Evolutionary conservation across 2,329 filamentous ascomycete genomes (phyloP).

Genomic region (Dothideomycetidae sp.): DNA sequence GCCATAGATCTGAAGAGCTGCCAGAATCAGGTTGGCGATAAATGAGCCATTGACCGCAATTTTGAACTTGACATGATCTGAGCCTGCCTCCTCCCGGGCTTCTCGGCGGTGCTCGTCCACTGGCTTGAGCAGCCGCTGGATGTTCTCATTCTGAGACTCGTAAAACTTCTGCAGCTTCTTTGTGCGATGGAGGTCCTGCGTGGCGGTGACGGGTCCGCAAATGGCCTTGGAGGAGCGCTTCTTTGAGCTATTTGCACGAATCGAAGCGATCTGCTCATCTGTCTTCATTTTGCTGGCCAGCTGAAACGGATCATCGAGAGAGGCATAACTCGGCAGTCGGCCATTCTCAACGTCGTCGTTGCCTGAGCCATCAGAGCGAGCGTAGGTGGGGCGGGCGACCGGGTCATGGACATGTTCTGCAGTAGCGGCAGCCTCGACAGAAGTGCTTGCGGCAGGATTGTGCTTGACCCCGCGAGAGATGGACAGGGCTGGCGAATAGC

Average conservation of each 20-base stretch:
- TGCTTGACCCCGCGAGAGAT: conserved; percentile 18
- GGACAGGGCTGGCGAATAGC: conserved; percentile 16
- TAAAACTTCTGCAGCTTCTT: conserved; percentile 68
- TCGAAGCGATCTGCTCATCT: conserved; percentile 55
- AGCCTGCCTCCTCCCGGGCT: conserved; percentile 63
- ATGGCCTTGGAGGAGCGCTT: conserved; percentile 44
- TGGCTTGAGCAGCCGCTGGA: conserved; percentile 77
- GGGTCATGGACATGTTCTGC: conserved; percentile 21
- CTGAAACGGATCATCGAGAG: conserved; percentile 65
- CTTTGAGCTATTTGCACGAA: conserved; percentile 65
- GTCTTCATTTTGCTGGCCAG: conserved; percentile 68
- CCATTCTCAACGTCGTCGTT: conserved; percentile 29
- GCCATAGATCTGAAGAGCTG: conserved; percentile 74
- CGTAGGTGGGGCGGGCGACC: conserved; percentile 23
- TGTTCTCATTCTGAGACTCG: conserved; percentile 80
- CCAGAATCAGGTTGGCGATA: conserved; percentile 64
- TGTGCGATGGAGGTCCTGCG: conserved; percentile 29
- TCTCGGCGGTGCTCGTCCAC: conserved; percentile 81
- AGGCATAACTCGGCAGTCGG: conserved; percentile 43
- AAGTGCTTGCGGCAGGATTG: conserved; percentile 25
- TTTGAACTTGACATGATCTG: conserved; percentile 64
- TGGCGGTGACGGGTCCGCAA: conserved; percentile 26
- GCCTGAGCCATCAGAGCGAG: conserved; percentile 19
- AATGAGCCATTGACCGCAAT: conserved; percentile 57
- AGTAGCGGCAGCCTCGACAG: conserved; percentile 23